Conservation (phyloP, 2,329 filamentous ascomycete genomes). For the Dryadomyces quercivorus region DNA sequence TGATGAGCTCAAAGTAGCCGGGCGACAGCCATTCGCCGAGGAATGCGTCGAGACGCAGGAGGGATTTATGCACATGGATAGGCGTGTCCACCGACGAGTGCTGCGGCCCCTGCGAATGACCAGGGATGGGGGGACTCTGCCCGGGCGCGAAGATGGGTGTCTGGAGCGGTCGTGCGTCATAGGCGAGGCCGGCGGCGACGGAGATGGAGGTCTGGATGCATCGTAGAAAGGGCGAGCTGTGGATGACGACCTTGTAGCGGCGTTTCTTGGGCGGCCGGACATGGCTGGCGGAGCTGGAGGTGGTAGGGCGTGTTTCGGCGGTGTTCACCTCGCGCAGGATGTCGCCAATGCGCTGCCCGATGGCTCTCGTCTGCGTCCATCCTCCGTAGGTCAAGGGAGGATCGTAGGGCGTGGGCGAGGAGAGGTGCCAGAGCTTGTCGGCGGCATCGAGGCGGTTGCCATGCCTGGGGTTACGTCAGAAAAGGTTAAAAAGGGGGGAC, state of each 20-base stretch:
- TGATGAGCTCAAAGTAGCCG: constrained; percentile 87
- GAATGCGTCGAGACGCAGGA: constrained; percentile 79
- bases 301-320: constrained; percentile 16
- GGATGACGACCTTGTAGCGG: constrained; percentile 69
- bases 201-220: constrained; percentile 88
- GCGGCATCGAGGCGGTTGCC: constrained; percentile 88
- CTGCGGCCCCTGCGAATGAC: background rate
- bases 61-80: constrained; percentile 31
- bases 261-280: constrained; percentile 34
- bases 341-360: constrained; percentile 73
- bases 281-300: background rate
- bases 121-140: background rate
- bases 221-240: constrained; percentile 86
- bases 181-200: constrained; percentile 72
- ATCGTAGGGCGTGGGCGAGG: constrained; percentile 88
- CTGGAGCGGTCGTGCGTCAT: constrained; percentile 31
- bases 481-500: background rate
- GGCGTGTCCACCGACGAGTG: background rate
- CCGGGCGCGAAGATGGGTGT: background rate
- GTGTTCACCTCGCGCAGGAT: constrained; percentile 46
- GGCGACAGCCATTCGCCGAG: constrained; percentile 92
- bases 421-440: constrained; percentile 89
- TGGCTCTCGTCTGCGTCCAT: constrained; percentile 73
- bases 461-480: constrained; percentile 45
- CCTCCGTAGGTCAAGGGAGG: constrained; percentile 90